A percentile compares a stretch with the other conserved stretches of the same genome.
These are phyloP conservation scores for Gyromitra esculenta DNA, from an alignment of 2,329 filamentous ascomycete genomes.

Conservation along the genomic window DNA sequence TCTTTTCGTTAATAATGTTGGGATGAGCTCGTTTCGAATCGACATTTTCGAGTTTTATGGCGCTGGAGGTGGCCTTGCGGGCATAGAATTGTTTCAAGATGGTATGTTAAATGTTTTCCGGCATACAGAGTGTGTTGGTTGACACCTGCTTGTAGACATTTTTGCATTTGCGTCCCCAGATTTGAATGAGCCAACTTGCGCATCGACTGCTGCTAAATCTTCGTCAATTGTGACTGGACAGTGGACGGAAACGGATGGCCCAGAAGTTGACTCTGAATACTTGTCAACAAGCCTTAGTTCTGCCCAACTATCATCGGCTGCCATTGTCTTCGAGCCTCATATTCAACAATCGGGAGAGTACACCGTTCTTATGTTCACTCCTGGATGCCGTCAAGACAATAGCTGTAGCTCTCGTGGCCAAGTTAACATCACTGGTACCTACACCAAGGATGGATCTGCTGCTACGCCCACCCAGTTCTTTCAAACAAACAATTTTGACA, in stretches of 20 bases:
- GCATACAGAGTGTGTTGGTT: conserved; percentile 30
- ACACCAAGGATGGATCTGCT: conserved; percentile 67
- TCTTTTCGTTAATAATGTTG: conserved; percentile 84
- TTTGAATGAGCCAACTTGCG: conserved; percentile 89
- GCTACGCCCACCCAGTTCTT: conserved; percentile 71
- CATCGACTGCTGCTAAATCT: conserved; percentile 71
- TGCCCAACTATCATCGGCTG: conserved; percentile 71
- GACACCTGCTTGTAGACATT: conserved; percentile 67
- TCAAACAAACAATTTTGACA: conserved; percentile 96
- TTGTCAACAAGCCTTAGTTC: conserved; percentile 67
- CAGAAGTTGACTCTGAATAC: conserved; percentile 64
- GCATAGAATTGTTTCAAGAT: conserved; percentile 86
- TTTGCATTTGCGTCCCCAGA: conserved; percentile 83
- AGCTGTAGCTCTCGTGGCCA: conserved; percentile 80
- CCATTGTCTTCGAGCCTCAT: conserved; percentile 77
- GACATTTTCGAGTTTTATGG: conserved; percentile 91
- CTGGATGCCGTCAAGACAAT: conserved; percentile 83
- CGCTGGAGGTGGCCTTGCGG: conserved; percentile 80
- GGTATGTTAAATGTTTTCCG: conserved; percentile 60
- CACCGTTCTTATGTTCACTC: conserved; percentile 88
- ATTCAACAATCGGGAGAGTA: conserved; percentile 92
- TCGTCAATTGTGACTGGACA: conserved; percentile 75
- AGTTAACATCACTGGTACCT: conserved; percentile 80
- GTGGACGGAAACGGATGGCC: conserved; percentile 70
- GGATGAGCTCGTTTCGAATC: conserved; percentile 86